Conservation (phyloP, 345 rosid species). For the Carallia pectinifolia region DNA sequence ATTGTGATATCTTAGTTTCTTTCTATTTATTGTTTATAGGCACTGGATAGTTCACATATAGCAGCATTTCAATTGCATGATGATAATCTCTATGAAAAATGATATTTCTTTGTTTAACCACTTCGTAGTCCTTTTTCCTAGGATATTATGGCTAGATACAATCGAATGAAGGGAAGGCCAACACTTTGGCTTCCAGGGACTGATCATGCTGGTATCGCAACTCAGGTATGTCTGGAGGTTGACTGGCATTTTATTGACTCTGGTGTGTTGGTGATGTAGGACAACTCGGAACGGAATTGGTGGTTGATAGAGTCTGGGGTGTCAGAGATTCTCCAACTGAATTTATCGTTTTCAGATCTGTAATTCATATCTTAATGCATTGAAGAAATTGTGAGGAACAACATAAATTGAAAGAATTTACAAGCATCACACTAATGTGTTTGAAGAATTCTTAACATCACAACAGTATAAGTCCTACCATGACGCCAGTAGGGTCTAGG, state of each 20-base stretch:
- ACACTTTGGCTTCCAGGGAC: slow-evolving; percentile 98
- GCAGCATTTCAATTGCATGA: background rate
- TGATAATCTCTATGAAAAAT: background rate
- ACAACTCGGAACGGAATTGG: too few species aligned
- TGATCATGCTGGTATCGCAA: slow-evolving; percentile 98
- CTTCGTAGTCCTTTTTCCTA: slow-evolving; percentile 30
- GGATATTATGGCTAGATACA: slow-evolving; percentile 91
- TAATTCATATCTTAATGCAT: too few species aligned
- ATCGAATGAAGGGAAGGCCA: slow-evolving; percentile 93
- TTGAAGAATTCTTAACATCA: too few species aligned
- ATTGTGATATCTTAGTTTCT: background rate
- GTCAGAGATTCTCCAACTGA: too few species aligned
- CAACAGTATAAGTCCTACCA: too few species aligned
- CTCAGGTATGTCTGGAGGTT: slow-evolving; percentile 60
- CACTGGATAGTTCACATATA: background rate
- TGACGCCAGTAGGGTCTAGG: too few species aligned
- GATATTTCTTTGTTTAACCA: slow-evolving; percentile 17
- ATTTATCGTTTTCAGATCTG: too few species aligned
- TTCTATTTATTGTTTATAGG: background rate
- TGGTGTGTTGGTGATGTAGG: too few species aligned
- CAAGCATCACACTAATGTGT: too few species aligned
- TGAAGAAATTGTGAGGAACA: too few species aligned
- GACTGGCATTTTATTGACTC: slow-evolving; percentile 18
- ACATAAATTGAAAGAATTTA: too few species aligned
- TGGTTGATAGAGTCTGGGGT: too few species aligned